These are phyloP conservation scores for Protomyces macrosporus DNA, from an alignment of 1,139 yeast genomes.

Conservation along the genomic window DNA sequence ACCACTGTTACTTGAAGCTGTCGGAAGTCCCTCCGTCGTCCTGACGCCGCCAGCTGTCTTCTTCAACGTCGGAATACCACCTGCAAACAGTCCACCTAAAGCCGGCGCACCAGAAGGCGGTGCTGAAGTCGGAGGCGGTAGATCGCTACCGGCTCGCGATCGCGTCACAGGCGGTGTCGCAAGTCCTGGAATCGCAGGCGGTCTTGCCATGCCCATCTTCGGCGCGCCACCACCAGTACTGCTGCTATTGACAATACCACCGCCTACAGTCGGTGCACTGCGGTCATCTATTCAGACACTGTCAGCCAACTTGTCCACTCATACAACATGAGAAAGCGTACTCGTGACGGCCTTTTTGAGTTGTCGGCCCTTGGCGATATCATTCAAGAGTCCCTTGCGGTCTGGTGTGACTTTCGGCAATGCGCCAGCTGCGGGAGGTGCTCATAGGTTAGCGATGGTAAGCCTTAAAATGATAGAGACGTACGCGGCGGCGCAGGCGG, in stretches of 20 bases:
- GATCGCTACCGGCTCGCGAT: conserved; percentile 35
- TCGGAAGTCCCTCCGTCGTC: conserved; percentile 36
- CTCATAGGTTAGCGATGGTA: neutral
- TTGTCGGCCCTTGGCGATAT: conserved; percentile 70
- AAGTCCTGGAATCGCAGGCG: conserved; percentile 29
- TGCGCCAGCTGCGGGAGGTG: conserved; percentile 31
- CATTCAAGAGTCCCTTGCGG: conserved; percentile 76
- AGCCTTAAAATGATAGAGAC: neutral
- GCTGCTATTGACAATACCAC: conserved; percentile 36
- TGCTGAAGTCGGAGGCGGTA: conserved; percentile 37
- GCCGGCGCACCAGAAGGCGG: conserved; percentile 45
- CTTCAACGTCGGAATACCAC: conserved; percentile 76
- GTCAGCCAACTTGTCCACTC: neutral
- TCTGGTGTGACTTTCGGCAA: conserved; percentile 35
- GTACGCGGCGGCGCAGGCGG: neutral
- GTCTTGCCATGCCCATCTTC: conserved; percentile 28
- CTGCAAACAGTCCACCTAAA: conserved; percentile 76
- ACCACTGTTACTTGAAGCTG: neutral
- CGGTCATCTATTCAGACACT: conserved; percentile 46
- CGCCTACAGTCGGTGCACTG: conserved; percentile 51
- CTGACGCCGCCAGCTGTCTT: conserved; percentile 41
- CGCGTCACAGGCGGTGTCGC: conserved; percentile 24
- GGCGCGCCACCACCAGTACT: conserved; percentile 25
- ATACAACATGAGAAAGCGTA: neutral
- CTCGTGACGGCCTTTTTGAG: conserved; percentile 70